Evolutionary conservation across 1,284 basidiomycete species (phyloP), one percentile per base, ranked within the genome.

Genomic region (Microbotryum violaceum): DNA sequence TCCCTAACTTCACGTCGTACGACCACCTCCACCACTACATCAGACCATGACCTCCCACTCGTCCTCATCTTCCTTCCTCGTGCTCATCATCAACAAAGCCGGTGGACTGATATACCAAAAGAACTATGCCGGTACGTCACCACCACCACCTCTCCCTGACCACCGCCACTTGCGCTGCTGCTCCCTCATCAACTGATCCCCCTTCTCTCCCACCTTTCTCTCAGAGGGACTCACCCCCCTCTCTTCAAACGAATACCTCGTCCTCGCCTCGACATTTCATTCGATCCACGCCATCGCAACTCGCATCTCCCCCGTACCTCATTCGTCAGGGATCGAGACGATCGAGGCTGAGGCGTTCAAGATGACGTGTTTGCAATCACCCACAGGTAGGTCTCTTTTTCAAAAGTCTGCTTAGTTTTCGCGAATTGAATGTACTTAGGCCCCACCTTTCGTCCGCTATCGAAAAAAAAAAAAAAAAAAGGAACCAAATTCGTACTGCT

Each of bases 11-110:
- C 48, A 18, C 29, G 21, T 18, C n/a, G 27, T 20, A 18, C 20
- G 51, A 9, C 16, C 27, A 45, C 27, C 20, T 9, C 33, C 33
- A n/a, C n/a, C 27, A 27, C 27, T 27, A 27, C 27, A 6, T 6
- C 6, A 6, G 6, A 53, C 52, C n/a, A 25, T 61, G 48, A 16
- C 3, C 10, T 12, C 37, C 14, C 37, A 42, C 37, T 45, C 57
- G 54, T 64, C 64, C 45, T 86, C 89, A 85, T 80, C 86, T 62
- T 83, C 89, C 73, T 89, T 83, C 73, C 83, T 85, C 68, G 82
- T 93, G 58, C 91, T 90, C 92, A 88, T 97, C 65, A 97, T 98
- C 74, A 98, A 97, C 79, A 98, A 98, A 79, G 96, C 96, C 20
- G 94, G 94, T 29, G 96, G 94, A 20, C 83, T 98, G 48, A 88